These are phyloP conservation scores for Penicillium manginii DNA, from an alignment of 495 filamentous ascomycete genomes.

Conservation along the genomic window DNA sequence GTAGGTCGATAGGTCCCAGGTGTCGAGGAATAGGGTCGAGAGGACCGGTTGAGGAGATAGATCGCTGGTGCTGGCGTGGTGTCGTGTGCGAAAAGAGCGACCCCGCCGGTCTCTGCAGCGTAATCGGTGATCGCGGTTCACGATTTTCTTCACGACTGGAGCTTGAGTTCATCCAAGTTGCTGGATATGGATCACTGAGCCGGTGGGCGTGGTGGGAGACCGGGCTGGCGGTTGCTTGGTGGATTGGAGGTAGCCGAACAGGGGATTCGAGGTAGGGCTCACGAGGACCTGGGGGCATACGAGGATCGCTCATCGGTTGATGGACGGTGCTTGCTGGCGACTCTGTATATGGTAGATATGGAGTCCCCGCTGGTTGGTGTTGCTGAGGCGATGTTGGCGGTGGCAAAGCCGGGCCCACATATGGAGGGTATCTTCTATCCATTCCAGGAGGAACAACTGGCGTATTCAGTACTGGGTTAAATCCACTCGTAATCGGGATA, in stretches of 20 bases:
- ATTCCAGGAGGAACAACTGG: conserved; percentile 29
- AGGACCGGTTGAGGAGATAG: conserved; percentile 27
- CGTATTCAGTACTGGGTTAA: conserved; percentile 36
- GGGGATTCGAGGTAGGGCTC: conserved; percentile 42
- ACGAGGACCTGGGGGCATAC: conserved; percentile 32
- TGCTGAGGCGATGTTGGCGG: conserved; percentile 44
- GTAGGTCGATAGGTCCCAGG: conserved; percentile 24
- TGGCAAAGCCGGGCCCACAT: conserved; percentile 32
- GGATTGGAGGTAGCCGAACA: conserved; percentile 50
- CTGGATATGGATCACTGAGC: conserved; percentile 44
- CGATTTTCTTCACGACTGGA: conserved; percentile 31
- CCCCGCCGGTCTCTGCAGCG: conserved; percentile 28
- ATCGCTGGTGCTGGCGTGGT: conserved; percentile 24
- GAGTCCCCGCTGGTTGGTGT: conserved; percentile 31
- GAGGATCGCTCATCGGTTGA: conserved; percentile 31
- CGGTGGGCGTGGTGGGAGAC: conserved; percentile 38
- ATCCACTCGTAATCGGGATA: conserved; percentile 31
- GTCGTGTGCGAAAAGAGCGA: conserved; percentile 35
- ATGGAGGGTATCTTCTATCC: conserved; percentile 36
- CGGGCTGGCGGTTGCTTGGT: conserved; percentile 35
- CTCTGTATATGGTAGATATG: conserved; percentile 37
- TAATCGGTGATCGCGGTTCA: conserved; percentile 24
- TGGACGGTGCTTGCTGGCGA: conserved; percentile 29
- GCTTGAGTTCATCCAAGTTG: conserved; percentile 29
- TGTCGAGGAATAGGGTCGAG: conserved; percentile 34